phyloP scores from a whole-genome alignment of 2,329 filamentous ascomycete species.

The Diaporthe australafricana region DNA sequence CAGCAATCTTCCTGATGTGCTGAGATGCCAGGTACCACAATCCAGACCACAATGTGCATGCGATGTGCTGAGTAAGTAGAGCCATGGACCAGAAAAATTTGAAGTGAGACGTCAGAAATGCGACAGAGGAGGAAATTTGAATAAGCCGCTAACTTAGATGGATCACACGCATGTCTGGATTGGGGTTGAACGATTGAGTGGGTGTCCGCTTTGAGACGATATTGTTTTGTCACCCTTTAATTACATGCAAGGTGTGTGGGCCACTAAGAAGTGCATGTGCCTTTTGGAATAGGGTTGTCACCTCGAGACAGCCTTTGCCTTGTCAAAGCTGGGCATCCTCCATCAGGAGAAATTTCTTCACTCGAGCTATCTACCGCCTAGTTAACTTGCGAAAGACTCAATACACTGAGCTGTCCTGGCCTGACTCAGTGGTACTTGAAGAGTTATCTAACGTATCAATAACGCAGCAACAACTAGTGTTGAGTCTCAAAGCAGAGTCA shows the following conservation, averaged over 20 bases:
- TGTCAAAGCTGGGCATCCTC: background rate
- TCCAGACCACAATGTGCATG: background rate
- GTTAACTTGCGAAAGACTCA: background rate
- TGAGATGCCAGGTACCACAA: constrained; percentile 14
- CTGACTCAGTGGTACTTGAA: too few species aligned
- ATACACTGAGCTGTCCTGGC: background rate
- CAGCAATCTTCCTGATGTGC: background rate
- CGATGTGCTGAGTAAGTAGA: constrained; percentile 10
- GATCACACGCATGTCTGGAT: background rate
- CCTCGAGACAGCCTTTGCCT: background rate
- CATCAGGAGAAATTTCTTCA: too few species aligned
- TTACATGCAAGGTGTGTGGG: background rate
- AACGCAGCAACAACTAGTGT: too few species aligned
- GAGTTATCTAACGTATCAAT: background rate
- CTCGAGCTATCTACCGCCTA: background rate
- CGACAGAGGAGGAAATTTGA: background rate
- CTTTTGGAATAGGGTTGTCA: background rate
- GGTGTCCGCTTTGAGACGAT: background rate
- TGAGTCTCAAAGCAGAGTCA: background rate
- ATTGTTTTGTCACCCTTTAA: background rate
- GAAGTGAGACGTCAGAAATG: constrained; percentile 7
- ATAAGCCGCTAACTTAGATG: background rate
- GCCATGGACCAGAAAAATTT: background rate
- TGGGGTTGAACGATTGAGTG: background rate
- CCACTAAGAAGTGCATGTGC: background rate